phyloP scores from a whole-genome alignment of 352 stramenopile genomes.

The Phytophthora pinifolia region DNA sequence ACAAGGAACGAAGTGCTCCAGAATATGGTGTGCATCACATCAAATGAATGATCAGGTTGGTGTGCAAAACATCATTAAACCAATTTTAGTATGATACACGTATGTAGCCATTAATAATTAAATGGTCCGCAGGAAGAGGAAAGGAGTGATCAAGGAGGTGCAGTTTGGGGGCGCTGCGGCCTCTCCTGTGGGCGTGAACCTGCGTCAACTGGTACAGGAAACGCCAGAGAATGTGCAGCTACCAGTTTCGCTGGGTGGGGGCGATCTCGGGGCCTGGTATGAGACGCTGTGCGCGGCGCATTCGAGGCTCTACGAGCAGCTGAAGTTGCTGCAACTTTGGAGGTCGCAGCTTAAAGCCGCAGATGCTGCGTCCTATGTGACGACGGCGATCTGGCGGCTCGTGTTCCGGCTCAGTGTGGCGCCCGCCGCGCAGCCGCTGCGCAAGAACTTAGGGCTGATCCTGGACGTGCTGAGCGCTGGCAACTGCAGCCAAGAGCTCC shows the following conservation, averaged over 20 bases:
- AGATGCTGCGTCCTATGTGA: constrained; percentile 28
- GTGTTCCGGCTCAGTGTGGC: constrained; percentile 65
- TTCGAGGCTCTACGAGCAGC: constrained; percentile 59
- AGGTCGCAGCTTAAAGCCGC: neutral
- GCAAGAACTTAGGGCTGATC: constrained; percentile 72
- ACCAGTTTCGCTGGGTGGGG: constrained; percentile 30
- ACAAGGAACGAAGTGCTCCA: no score
- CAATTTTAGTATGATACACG: no score
- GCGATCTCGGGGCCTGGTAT: constrained; percentile 50
- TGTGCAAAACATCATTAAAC: no score
- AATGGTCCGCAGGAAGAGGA: constrained; percentile 86
- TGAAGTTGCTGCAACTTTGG: constrained; percentile 36
- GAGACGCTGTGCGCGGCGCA: constrained; percentile 29
- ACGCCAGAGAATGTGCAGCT: constrained; percentile 42
- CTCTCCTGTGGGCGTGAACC: constrained; percentile 35
- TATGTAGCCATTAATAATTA: no score
- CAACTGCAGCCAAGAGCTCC: constrained; percentile 18
- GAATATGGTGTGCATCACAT: no score
- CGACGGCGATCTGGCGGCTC: constrained; percentile 46
- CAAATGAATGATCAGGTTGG: no score
- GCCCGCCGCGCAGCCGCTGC: constrained; percentile 32
- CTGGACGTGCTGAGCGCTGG: constrained; percentile 45
- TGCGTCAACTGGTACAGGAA: constrained; percentile 28
- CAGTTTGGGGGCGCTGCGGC: constrained; percentile 20
- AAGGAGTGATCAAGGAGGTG: constrained; percentile 66